Percentiles rank a stretch among this genome's conserved stretches.
phyloP scores from a whole-genome alignment of 2,329 filamentous ascomycete genomes.

The Ophiostoma piceae region DNA sequence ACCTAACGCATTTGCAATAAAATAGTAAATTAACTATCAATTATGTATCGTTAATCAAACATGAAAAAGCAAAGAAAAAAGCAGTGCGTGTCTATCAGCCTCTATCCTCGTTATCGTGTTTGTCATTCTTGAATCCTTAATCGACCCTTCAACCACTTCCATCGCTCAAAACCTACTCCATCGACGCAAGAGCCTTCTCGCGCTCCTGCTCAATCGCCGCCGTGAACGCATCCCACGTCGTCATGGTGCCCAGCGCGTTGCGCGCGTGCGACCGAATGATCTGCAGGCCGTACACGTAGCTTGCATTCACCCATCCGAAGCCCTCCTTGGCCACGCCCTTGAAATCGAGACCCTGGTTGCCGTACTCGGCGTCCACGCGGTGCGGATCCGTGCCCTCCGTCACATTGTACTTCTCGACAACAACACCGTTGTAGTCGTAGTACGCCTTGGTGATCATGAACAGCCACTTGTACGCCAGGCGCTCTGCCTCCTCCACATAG shows the following conservation, averaged over 20 bases:
- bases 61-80: neutral
- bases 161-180: slow-evolving; percentile 31
- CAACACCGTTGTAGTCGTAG: slow-evolving; percentile 95
- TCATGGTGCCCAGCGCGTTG: slow-evolving; percentile 80
- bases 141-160: neutral
- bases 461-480: slow-evolving; percentile 91
- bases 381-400: slow-evolving; percentile 85
- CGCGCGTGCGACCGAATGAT: slow-evolving; percentile 85
- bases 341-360: slow-evolving; percentile 92
- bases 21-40: neutral
- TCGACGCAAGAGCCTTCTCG: slow-evolving; percentile 48
- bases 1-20: neutral
- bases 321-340: slow-evolving; percentile 94
- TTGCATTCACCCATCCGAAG: slow-evolving; percentile 99
- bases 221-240: slow-evolving; percentile 76
- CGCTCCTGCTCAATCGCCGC: slow-evolving; percentile 57
- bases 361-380: slow-evolving; percentile 92
- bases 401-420: slow-evolving; percentile 98
- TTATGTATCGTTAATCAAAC: neutral
- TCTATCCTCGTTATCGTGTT: neutral
- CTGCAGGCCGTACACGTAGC: slow-evolving; percentile 87
- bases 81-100: neutral
- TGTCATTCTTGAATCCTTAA: neutral
- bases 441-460: slow-evolving; percentile 99
- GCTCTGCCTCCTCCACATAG: slow-evolving; percentile 82